These are phyloP conservation scores for Naganishia randhawae DNA, from an alignment of 768 basidiomycete genomes.

Conservation along the genomic window DNA sequence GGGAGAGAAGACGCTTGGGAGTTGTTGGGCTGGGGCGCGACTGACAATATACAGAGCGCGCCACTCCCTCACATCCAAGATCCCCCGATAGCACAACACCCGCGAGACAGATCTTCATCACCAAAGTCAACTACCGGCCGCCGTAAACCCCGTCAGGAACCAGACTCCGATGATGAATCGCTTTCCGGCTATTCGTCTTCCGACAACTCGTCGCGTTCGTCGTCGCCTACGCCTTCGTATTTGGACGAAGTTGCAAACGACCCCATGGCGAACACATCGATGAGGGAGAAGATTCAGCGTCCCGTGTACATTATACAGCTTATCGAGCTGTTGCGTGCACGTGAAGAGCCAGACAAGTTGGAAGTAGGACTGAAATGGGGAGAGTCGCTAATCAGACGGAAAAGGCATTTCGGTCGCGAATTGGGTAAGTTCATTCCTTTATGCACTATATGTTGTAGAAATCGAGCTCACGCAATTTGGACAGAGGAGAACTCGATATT, in stretches of 20 bases:
- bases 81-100: too few species aligned
- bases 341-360: constrained; percentile 65
- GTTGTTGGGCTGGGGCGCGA: constrained; percentile 40
- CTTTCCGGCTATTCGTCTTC: constrained; percentile 70
- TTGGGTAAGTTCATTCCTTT: constrained; percentile 68
- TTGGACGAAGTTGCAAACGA: constrained; percentile 80
- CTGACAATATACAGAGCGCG: not conserved
- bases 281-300: constrained; percentile 58
- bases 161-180: constrained; percentile 79
- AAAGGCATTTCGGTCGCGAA: constrained; percentile 79
- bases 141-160: constrained; percentile 32
- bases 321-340: constrained; percentile 67
- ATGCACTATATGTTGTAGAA: not conserved
- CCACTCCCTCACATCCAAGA: not conserved
- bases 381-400: constrained; percentile 78
- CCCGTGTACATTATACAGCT: constrained; percentile 90
- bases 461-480: constrained; percentile 8
- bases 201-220: constrained; percentile 62
- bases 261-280: constrained; percentile 69
- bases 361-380: constrained; percentile 76
- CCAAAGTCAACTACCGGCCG: not conserved
- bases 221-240: constrained; percentile 75
- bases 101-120: constrained; percentile 1
- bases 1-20: constrained; percentile 24
- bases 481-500: constrained; percentile 87